These are phyloP conservation scores for Skeletonema marinoi DNA, from an alignment of 108 stramenopile genomes.

Conservation along the genomic window DNA sequence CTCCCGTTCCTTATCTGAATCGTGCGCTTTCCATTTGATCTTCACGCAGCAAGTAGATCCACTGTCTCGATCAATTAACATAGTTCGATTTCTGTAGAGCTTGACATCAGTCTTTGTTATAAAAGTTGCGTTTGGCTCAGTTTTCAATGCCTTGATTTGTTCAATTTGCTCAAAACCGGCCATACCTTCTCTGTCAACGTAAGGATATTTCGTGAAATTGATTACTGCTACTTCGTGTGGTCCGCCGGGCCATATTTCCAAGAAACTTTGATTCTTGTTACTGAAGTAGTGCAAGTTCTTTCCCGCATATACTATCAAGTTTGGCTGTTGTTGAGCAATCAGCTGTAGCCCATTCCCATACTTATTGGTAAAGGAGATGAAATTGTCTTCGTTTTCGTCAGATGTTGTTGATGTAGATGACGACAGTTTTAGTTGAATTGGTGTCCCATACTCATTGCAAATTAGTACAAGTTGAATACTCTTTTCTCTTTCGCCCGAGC, in stretches of 20 bases:
- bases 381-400: background rate
- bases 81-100: background rate
- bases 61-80: constrained; percentile 34
- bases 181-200: background rate
- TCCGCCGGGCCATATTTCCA: constrained; percentile 43
- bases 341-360: constrained; percentile 42
- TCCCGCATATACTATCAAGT: constrained; percentile 6
- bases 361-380: constrained; percentile 20
- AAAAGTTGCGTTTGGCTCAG: constrained; percentile 35
- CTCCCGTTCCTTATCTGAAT: background rate
- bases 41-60: constrained; percentile 53
- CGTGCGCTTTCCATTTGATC: constrained; percentile 25
- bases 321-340: constrained; percentile 16
- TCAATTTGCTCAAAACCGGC: background rate
- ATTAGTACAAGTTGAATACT: constrained; percentile 21
- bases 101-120: constrained; percentile 4
- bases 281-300: constrained; percentile 50
- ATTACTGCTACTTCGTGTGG: constrained; percentile 26
- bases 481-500: background rate
- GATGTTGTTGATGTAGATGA: background rate
- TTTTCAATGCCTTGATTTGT: constrained; percentile 6
- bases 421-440: constrained; percentile 17
- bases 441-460: constrained; percentile 38
- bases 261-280: constrained; percentile 8
- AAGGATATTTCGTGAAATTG: constrained; percentile 5